These are phyloP conservation scores for Apiotrichum akiyoshidainum DNA, from an alignment of 1,284 basidiomycete species.

Conservation along the genomic window DNA sequence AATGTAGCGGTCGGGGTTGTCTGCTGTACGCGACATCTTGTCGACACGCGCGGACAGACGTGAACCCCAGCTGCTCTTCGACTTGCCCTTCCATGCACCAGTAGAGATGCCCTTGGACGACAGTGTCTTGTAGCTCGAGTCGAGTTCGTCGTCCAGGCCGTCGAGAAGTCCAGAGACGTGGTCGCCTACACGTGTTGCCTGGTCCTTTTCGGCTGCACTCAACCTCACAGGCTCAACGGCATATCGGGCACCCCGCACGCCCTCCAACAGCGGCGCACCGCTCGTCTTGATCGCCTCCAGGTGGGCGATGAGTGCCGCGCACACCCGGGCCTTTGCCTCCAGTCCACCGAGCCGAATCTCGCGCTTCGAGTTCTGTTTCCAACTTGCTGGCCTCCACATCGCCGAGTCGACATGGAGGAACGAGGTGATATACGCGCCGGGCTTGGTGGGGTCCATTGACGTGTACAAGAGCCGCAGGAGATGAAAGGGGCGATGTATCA, in stretches of 20 bases:
- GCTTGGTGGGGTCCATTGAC: conserved; percentile 71
- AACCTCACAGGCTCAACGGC: conserved; percentile 46
- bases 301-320: conserved; percentile 30
- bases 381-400: conserved; percentile 62
- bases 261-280: conserved; percentile 57
- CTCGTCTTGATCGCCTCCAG: conserved; percentile 28
- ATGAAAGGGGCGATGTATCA: conserved; percentile 82
- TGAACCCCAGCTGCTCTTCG: conserved; percentile 63
- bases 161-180: conserved; percentile 53
- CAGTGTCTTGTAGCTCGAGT: conserved; percentile 81
- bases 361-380: conserved; percentile 57
- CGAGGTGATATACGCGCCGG: conserved; percentile 83
- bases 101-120: conserved; percentile 74
- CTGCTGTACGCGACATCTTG: conserved; percentile 83
- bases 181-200: conserved; percentile 59
- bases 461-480: conserved; percentile 74
- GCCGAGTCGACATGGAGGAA: conserved; percentile 81
- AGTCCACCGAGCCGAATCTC: conserved; percentile 49
- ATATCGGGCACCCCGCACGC: conserved; percentile 57
- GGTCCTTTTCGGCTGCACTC: conserved; percentile 13
- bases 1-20: conserved; percentile 82
- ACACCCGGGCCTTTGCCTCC: conserved; percentile 35
- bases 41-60: conserved; percentile 80
- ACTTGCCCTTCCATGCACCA: conserved; percentile 67
- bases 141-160: conserved; percentile 79